phyloP scores from a whole-genome alignment of 2,329 filamentous ascomycete genomes.

The Xylariaceae sp. region DNA sequence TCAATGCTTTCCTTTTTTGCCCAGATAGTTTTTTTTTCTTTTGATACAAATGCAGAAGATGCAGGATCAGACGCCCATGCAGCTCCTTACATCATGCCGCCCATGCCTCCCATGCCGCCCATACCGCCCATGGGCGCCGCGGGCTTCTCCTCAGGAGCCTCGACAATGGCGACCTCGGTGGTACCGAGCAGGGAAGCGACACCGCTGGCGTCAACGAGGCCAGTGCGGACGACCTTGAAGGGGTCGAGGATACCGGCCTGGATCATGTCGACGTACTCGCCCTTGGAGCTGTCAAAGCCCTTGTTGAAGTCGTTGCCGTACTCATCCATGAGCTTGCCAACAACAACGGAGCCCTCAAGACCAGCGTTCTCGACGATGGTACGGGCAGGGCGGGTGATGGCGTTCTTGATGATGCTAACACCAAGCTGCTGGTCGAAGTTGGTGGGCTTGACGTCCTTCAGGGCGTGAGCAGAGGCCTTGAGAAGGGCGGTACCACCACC shows the following conservation, averaged over 20 bases:
- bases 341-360: constrained; percentile 88
- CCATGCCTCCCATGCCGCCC: constrained; percentile 44
- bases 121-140: constrained; percentile 58
- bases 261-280: constrained; percentile 99
- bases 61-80: constrained; percentile 8
- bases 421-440: constrained; percentile 99
- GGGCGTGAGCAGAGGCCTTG: constrained; percentile 89
- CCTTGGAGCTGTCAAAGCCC: constrained; percentile 93
- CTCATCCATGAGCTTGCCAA: constrained; percentile 97
- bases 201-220: constrained; percentile 88
- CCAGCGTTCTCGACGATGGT: constrained; percentile 98
- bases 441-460: constrained; percentile 73
- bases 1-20: constrained; percentile 41
- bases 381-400: constrained; percentile 90
- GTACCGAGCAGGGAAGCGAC: constrained; percentile 96
- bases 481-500: constrained; percentile 97
- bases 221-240: constrained; percentile 98
- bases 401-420: constrained; percentile 95
- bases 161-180: constrained; percentile 95
- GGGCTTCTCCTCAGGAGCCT: constrained; percentile 90
- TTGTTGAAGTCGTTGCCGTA: constrained; percentile 91
- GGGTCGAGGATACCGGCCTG: constrained; percentile 93
- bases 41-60: constrained; percentile 32
- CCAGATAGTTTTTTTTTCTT: constrained; percentile 26
- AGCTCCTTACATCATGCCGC: constrained; percentile 38